Base-by-base conservation (phyloP, 331 rosid genomes). In the Ulmus americana region DNA sequence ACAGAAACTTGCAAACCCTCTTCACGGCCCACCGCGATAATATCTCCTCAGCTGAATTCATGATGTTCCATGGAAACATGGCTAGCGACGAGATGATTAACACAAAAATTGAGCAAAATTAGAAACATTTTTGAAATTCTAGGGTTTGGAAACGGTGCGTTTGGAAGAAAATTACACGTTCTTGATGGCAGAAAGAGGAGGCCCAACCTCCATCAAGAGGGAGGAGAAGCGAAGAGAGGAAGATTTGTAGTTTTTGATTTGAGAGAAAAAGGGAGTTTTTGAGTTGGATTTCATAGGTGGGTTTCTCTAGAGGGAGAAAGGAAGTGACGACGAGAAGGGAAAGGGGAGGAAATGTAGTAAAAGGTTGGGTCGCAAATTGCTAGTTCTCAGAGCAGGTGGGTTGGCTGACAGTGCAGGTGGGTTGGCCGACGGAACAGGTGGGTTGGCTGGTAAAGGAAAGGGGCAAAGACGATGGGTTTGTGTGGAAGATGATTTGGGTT, bases 1-100 rank as follows among this genome's bases (percentile, higher is more conserved):
- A 71, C 62, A 92, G 71, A 81, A 92, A 92, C 72, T 89, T 83
- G 75, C 86, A 92, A 22, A 92, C 76, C 80, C 91, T 83, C 82
- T 77, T 92, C 16, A 86, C 69, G 46, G 98, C 97, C 91, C 90
- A 89, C 55, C 90, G 83, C 47, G 97, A 83, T 86, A 92, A 89
- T 88, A 85, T 64, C 58, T 84, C 95, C 86, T 92, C 98, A 58
- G 97, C 97, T 70, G 98, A 89, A 79, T 89, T 89, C 13, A 86
- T 95, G 69, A 92, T 63, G 80, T 87, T 89, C 97, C 98, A 92
- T 15, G 85, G 65, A 64, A 86, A 88, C 95, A 92, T 92, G 76
- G 70, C 70, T 65, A 67, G 55, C 39, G 57, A 3, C 63, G 49
- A 39, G 7, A 12, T n/a, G 3, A 20, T 38, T 28, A 47, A 72